Evolutionary conservation across 2,329 filamentous ascomycete species (phyloP), one percentile per base, ranked within the genome.

Genomic region (Pseudogymnoascus sp.): DNA sequence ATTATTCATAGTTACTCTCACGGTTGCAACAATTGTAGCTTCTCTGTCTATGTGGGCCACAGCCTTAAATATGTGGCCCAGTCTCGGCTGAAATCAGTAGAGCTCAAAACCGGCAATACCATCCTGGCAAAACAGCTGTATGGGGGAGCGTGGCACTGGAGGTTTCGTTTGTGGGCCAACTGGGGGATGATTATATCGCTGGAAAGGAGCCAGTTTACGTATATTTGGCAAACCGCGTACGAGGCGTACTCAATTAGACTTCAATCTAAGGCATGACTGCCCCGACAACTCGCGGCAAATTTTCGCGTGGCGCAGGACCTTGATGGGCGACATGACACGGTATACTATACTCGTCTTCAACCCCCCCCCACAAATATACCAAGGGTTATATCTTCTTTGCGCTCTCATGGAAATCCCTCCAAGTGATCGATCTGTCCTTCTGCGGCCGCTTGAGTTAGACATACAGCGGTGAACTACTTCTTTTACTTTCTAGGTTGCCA

Each of bases 31-130:
- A 11, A 11, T 17, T 17, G 73, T 67, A 77, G 74, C 69, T 77
- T 78, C 68, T 74, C 73, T 1, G 71, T 77, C 53, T 78, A 76
- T 63, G 73, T 74, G n/a, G 73, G 76, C 3, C 65, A 63, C 9
- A 65, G 71, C 35, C 66, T 65, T 19, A 72, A 76, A 68, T 73
- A 68, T 53, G 72, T 77, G 35, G 72, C 72, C 38, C 75, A 78
- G 67, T 77, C 75, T 66, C 75, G 74, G 59, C 72, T 77, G 10
- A 69, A 70, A 66, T 75, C 72, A 2, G 67, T 75, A 3, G 64
- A 69, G 33, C 68, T 77, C n/a, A 71, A 70, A 19, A 69, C 70
- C 37, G 71, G 77, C 21, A 73, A 66, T 65, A 60, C 37, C 17
- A 63, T 67, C 17, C 68, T 76, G 2, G 74, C 71, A 21, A 63